Conservation (phyloP, 148 eudicot species). For the Talinum fruticosum region DNA sequence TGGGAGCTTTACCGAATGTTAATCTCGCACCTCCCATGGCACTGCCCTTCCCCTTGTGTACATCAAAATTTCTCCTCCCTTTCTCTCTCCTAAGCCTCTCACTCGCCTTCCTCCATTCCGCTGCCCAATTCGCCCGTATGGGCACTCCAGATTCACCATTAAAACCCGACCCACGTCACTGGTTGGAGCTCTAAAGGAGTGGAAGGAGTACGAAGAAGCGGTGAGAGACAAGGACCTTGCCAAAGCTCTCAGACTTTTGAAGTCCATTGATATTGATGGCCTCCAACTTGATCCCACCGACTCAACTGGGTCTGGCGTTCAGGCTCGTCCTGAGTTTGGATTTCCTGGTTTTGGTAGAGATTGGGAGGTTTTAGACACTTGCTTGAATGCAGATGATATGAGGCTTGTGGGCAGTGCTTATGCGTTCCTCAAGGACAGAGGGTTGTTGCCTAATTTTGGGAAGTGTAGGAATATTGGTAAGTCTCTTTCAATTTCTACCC, state of each 20-base stretch:
- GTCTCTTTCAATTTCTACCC: background rate
- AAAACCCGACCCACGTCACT: constrained; percentile 1
- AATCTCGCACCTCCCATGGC: constrained; percentile 15
- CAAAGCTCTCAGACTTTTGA: constrained; percentile 61
- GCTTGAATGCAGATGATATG: constrained; percentile 92
- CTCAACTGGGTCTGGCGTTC: constrained; percentile 17
- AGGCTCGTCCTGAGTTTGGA: constrained; percentile 24
- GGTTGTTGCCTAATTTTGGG: constrained; percentile 69
- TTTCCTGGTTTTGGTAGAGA: constrained; percentile 52
- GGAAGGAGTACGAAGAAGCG: constrained; percentile 86
- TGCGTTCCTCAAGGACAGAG: constrained; percentile 61
- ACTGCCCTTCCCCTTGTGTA: background rate
- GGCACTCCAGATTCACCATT: background rate
- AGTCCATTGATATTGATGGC: constrained; percentile 29
- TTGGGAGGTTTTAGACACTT: constrained; percentile 88
- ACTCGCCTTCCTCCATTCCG: background rate
- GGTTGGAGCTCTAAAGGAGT: constrained; percentile 52
- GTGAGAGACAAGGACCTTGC: constrained; percentile 82
- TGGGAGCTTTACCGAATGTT: background rate
- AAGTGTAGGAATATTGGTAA: constrained; percentile 78
- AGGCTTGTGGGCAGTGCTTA: constrained; percentile 77
- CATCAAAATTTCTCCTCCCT: background rate
- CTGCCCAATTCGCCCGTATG: background rate
- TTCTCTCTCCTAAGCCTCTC: background rate
- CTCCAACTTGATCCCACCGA: constrained; percentile 18